Percentiles rank a stretch among this genome's conserved stretches.
phyloP scores from a whole-genome alignment of 1,284 basidiomycete genomes.

The Sutorius eximius region DNA sequence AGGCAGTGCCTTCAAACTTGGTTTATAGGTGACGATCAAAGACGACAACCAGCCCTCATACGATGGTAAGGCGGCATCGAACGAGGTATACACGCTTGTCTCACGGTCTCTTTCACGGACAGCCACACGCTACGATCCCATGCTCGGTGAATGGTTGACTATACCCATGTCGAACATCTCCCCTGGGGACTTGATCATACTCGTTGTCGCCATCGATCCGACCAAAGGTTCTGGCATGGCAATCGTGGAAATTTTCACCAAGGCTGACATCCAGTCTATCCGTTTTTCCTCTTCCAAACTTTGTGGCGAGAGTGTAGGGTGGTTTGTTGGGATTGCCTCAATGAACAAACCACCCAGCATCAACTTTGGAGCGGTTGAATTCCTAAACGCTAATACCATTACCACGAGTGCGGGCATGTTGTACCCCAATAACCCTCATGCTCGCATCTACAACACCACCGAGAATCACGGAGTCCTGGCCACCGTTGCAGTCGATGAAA shows the following conservation, averaged over 20 bases:
- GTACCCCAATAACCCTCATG: too few species aligned
- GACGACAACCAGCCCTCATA: background rate
- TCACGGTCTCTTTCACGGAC: slow-evolving; percentile 19
- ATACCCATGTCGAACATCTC: too few species aligned
- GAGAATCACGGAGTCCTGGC: too few species aligned
- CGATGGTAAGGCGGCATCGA: slow-evolving; percentile 4
- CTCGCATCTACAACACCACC: too few species aligned
- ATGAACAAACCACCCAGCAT: too few species aligned
- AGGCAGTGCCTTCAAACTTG: slow-evolving; percentile 1
- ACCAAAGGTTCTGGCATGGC: background rate
- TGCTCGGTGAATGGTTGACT: too few species aligned
- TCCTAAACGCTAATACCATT: too few species aligned
- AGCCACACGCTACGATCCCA: too few species aligned
- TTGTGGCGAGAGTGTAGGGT: background rate
- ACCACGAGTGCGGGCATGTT: too few species aligned
- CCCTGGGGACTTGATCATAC: slow-evolving; percentile 13
- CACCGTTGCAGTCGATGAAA: too few species aligned
- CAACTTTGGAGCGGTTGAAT: too few species aligned
- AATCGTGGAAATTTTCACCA: slow-evolving; percentile 15
- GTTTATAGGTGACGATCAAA: background rate
- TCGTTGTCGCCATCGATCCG: slow-evolving; percentile 3
- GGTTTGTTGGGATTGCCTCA: too few species aligned
- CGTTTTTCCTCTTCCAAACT: background rate
- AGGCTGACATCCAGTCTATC: background rate
- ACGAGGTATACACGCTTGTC: background rate